phyloP scores from a whole-genome alignment of 148 eudicot genomes.

The Fagopyrum homotropicum region DNA sequence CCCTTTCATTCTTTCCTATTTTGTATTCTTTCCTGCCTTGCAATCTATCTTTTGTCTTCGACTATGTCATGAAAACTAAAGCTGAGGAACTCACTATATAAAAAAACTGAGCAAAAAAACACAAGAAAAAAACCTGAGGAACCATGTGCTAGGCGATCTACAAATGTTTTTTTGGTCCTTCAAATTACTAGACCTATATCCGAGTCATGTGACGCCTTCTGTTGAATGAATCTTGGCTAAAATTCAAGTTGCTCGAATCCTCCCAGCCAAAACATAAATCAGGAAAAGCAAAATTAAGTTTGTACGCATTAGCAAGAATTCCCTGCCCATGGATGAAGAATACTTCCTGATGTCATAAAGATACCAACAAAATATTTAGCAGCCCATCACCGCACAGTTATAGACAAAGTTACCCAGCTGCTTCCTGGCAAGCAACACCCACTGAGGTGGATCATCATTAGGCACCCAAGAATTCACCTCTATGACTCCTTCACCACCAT shows the following conservation, averaged over 20 bases:
- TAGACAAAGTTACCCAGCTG: conserved; percentile 31
- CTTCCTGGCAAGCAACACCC: conserved; percentile 28
- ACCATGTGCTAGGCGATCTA: conserved; percentile 5
- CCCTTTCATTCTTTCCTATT: conserved; percentile 6
- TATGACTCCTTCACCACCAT: conserved; percentile 21
- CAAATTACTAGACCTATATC: conserved; percentile 11
- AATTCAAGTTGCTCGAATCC: conserved; percentile 2
- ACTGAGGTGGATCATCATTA: conserved; percentile 26
- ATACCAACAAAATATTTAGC: conserved; percentile 18
- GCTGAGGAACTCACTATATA: neutral
- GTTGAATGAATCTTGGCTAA: neutral
- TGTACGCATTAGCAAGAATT: conserved; percentile 8
- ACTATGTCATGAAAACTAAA: conserved; percentile 5
- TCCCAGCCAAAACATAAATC: conserved; percentile 4
- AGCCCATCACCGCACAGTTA: conserved; percentile 44
- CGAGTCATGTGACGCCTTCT: conserved; percentile 3
- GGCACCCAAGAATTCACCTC: conserved; percentile 38
- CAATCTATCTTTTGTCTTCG: conserved; percentile 6
- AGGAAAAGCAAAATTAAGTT: conserved; percentile 8
- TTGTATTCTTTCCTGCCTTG: neutral
- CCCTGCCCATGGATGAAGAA: conserved; percentile 3
- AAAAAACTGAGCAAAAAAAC: neutral
- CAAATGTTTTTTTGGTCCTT: neutral
- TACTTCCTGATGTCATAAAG: conserved; percentile 8
- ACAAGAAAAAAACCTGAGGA: neutral